Evolutionary conservation across 1,284 basidiomycete species (phyloP), one percentile per base, ranked within the genome.

Genomic region (Gomphus sp.): DNA sequence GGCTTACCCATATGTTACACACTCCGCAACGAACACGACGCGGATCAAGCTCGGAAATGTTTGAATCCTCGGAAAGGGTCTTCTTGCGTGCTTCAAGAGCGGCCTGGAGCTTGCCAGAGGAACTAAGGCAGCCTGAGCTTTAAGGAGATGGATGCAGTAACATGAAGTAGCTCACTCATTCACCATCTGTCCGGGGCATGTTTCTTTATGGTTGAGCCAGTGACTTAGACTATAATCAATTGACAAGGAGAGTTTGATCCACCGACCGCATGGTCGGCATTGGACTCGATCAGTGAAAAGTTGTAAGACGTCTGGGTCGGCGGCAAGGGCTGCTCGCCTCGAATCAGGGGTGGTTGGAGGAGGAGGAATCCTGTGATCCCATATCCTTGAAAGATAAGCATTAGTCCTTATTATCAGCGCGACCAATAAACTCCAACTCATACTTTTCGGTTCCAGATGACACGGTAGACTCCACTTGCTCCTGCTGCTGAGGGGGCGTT

Each of bases 271-370:
- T 25, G 31, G 43, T 1, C 45, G 22, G 28, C 58, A 59, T 44
- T 59, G 58, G 16, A 59, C 37, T 16, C 58, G 22, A n/a, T 54
- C 58, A 36, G 51, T 52, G 16, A 52, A 55, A n/a, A 59, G 31
- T n/a, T 48, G 44, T 31, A 48, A 18, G 18, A 54, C 18, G 51
- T 59, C 58, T 16, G 58, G 41, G 36, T 59, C 58, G 28, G 45
- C 22, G n/a, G 25, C 12, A 25, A 59, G 52, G 2, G 16, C 43
- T 11, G 36, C 39, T 10, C 52, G 25, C 12, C 58, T 34, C 4
- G 51, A 52, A 14, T 59, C 51, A 9, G 57, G 37, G 10, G 45
- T 51, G 56, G 45, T 50, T 41, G 37, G 33, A 41, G 48, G 43
- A n/a, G n/a, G 44, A 22, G 44, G 44, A 45, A 51, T 6, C 10